Conservation (phyloP, 2,329 filamentous ascomycete species). For the Penicillium olsonii region DNA sequence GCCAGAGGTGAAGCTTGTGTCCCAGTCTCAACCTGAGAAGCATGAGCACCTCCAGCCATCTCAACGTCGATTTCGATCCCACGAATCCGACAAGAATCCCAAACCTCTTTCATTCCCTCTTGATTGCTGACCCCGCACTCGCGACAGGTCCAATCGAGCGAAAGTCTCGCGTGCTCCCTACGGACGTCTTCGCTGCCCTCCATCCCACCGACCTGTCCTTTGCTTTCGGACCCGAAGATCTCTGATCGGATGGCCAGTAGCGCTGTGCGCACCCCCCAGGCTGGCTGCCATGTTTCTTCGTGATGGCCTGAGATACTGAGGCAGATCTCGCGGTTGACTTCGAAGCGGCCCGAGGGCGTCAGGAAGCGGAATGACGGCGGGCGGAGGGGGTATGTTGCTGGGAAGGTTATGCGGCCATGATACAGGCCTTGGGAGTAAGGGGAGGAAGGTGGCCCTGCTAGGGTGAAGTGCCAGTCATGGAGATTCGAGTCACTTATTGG, state of each 20-base stretch:
- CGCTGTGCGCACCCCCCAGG: slow-evolving; percentile 93
- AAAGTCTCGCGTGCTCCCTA: slow-evolving; percentile 68
- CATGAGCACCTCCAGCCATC: slow-evolving; percentile 51
- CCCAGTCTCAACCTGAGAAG: background rate
- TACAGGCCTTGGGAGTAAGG: slow-evolving; percentile 82
- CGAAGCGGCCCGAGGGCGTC: slow-evolving; percentile 88
- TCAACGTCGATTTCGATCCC: slow-evolving; percentile 36
- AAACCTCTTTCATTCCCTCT: slow-evolving; percentile 39
- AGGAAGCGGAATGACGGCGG: slow-evolving; percentile 95
- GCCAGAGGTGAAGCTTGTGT: background rate
- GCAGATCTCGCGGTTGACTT: slow-evolving; percentile 95
- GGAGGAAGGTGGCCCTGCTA: slow-evolving; percentile 82
- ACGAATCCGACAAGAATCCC: slow-evolving; percentile 33
- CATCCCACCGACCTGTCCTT: slow-evolving; percentile 86
- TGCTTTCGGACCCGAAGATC: slow-evolving; percentile 90
- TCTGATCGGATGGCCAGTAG: slow-evolving; percentile 70
- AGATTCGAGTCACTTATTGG: slow-evolving; percentile 82
- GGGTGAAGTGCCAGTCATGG: slow-evolving; percentile 98
- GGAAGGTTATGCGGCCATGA: slow-evolving; percentile 91
- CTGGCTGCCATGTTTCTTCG: slow-evolving; percentile 98
- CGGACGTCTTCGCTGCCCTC: slow-evolving; percentile 72
- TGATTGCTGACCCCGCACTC: slow-evolving; percentile 64
- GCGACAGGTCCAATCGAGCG: slow-evolving; percentile 66
- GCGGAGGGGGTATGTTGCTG: slow-evolving; percentile 83
- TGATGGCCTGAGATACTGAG: slow-evolving; percentile 92